Evolutionary conservation across 805 yeast genomes (phyloP), one percentile per base, ranked within the genome.

Genomic region (Jamesozyma jinghongensis): DNA sequence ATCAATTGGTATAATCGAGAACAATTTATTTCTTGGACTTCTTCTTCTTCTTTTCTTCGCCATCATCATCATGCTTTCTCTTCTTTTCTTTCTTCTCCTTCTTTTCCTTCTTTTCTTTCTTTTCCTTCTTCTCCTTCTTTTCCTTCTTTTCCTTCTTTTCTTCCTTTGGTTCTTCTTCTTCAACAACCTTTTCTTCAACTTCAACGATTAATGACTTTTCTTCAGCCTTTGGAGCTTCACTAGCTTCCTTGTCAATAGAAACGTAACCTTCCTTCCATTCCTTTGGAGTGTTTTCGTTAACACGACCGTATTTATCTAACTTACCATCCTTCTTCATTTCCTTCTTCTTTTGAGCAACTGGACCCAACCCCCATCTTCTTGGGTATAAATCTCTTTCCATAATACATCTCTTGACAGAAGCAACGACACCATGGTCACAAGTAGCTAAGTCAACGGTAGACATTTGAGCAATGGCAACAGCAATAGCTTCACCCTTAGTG

Each of bases 301-400:
- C 73, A 71, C 95, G 81, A 49, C 98, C 98, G 60, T 69, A 92
- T 69, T 90, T 85, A 73, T 92, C 98, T 61, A 92, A 79, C 70
- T 92, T 90, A 59, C 97, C 98, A 51, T 84, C 95, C 40, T 94
- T 83, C 76, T 88, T 90, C 75, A 92, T 72, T 73, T 90, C 95
- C 76, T 92, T 92, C 84, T 92, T 92, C 81, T 87, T 87, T 68
- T 85, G 86, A 46, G 98, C 97, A 63, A 88, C 85, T 56, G 98
- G 98, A 56, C 98, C 98, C 56, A 92, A 71, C 48, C 98, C 98
- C 98, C 98, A 92, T 76, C 97, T 82, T 76, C 98, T 84, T 69
- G 98, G 98, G 68, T 92, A 92, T 39, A 95, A 78, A 66, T 92
- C 98, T 73, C 98, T 82, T 73, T 92, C 98, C 98, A 92, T 92